Evolutionary conservation across 441 rosid species (phyloP).

Genomic region (Adansonia madagascariensis): DNA sequence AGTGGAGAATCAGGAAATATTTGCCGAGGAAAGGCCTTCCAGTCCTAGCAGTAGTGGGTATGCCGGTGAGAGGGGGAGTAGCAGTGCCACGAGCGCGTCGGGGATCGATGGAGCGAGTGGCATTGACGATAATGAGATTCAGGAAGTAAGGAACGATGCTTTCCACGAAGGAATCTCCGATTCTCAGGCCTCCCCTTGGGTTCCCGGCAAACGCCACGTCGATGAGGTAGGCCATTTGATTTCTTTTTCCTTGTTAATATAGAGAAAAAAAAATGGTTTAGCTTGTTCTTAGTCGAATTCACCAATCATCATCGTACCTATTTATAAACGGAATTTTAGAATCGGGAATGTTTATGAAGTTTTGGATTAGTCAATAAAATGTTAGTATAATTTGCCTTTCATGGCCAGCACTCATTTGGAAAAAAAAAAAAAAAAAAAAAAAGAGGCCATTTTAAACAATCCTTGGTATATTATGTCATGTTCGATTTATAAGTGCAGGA

Average conservation of each 20-base stretch:
- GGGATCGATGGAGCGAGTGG: conserved; percentile 49
- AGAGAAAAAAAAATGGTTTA: neutral
- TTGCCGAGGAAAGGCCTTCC: conserved; percentile 60
- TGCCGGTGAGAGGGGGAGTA: conserved; percentile 90
- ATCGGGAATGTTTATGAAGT: neutral
- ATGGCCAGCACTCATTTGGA: neutral
- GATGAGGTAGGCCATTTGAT: conserved; percentile 70
- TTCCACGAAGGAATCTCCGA: conserved; percentile 37
- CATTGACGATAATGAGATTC: conserved; percentile 52
- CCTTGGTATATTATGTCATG: conserved; percentile 26
- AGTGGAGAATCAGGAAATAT: conserved; percentile 25
- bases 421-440: neutral
- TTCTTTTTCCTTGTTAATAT: neutral
- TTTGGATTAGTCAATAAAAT: conserved; percentile 6
- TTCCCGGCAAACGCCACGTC: conserved; percentile 87
- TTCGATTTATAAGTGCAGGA: conserved; percentile 69
- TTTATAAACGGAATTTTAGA: conserved; percentile 8
- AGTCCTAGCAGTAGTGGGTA: conserved; percentile 95
- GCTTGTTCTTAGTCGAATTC: conserved; percentile 4
- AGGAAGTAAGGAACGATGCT: conserved; percentile 49
- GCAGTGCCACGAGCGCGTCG: conserved; percentile 60
- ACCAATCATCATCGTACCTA: neutral
- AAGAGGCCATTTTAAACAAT: neutral
- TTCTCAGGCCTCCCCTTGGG: conserved; percentile 60
- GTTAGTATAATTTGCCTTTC: neutral